Conservation (phyloP, 257 asterid genomes). For the Scutellaria barbata region DNA sequence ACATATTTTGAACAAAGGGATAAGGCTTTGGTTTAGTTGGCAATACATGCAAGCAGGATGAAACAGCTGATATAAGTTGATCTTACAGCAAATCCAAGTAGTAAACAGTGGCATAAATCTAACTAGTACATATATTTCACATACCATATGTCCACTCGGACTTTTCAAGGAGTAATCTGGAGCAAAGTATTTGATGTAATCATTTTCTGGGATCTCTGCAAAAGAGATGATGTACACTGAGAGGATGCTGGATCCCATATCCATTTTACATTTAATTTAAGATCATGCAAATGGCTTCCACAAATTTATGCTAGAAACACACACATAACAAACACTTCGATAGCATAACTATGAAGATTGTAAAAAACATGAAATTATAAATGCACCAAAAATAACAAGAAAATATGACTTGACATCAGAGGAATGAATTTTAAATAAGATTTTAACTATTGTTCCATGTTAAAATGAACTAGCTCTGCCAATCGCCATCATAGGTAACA, state of each 20-base stretch:
- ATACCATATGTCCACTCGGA: constrained; percentile 77
- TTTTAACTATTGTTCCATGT: background rate
- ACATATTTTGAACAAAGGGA: background rate
- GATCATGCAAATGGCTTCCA: constrained; percentile 4
- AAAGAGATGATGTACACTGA: constrained; percentile 24
- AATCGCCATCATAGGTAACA: background rate
- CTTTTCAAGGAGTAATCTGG: constrained; percentile 85
- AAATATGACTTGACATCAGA: background rate
- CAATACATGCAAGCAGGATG: constrained; percentile 22
- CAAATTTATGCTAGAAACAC: constrained; percentile 15
- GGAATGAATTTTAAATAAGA: background rate
- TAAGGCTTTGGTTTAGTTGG: constrained; percentile 13
- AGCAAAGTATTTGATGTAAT: constrained; percentile 83
- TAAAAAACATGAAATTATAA: constrained; percentile 9
- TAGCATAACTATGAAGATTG: background rate
- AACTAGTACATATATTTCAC: constrained; percentile 36
- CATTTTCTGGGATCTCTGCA: constrained; percentile 96
- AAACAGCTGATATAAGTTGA: constrained; percentile 21
- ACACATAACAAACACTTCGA: background rate
- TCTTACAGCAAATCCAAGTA: constrained; percentile 29
- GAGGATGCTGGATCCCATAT: background rate
- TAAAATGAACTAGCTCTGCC: background rate
- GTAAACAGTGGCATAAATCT: constrained; percentile 26
- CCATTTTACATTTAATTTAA: constrained; percentile 19
- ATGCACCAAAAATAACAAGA: background rate